These are phyloP conservation scores for Ephemerocybe angulata DNA, from an alignment of 768 basidiomycete species.

Conservation along the genomic window DNA sequence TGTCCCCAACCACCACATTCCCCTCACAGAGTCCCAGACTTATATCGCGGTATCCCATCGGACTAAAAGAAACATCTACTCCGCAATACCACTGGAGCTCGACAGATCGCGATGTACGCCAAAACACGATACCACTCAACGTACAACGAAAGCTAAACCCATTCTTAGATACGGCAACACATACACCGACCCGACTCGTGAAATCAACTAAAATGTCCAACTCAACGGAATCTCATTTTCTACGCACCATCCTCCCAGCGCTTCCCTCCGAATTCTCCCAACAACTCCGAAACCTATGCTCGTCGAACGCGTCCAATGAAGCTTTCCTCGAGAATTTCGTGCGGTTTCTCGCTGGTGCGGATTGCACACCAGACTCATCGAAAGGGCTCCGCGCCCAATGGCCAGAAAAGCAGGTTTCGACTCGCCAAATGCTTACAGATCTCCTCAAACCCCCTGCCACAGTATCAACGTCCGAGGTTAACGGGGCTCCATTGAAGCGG, in stretches of 20 bases:
- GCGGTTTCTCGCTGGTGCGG: constrained; percentile 40
- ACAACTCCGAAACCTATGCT: neutral
- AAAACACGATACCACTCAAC: no score
- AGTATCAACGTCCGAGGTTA: constrained; percentile 30
- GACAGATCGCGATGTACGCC: no score
- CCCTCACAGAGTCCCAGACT: no score
- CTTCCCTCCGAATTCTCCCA: neutral
- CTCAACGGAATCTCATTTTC: neutral
- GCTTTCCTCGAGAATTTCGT: constrained; percentile 39
- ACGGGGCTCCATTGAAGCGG: constrained; percentile 34
- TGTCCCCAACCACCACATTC: neutral
- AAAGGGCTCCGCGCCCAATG: constrained; percentile 30
- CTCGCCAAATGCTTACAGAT: constrained; percentile 23
- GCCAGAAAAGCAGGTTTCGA: constrained; percentile 33
- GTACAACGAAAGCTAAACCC: no score
- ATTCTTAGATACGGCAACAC: no score
- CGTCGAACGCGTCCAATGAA: constrained; percentile 27
- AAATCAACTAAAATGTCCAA: neutral
- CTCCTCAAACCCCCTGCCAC: constrained; percentile 19
- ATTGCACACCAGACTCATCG: constrained; percentile 29
- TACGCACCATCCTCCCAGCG: neutral
- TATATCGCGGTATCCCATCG: no score
- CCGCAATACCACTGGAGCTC: no score
- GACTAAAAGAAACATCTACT: no score
- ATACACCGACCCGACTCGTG: neutral